Evolutionary conservation across 1,139 yeast genomes (phyloP).

Genomic region (Saccharomycopsis hybrid): DNA sequence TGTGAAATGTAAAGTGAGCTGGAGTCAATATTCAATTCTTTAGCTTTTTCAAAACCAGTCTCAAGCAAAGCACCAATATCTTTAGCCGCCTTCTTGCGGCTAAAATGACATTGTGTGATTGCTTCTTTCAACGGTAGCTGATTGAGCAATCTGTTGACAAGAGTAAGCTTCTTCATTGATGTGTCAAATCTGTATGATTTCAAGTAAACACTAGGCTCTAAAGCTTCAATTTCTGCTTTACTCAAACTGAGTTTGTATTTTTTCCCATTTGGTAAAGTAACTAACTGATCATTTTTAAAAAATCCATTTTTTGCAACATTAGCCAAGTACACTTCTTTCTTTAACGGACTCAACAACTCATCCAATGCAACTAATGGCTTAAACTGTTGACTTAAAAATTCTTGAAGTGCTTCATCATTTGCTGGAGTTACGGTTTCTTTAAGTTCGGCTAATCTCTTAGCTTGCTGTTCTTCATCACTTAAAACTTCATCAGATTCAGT

Average conservation of each 20-base stretch:
- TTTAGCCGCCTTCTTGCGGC: slow-evolving; percentile 70
- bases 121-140: slow-evolving; percentile 71
- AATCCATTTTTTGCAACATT: slow-evolving; percentile 67
- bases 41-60: slow-evolving; percentile 66
- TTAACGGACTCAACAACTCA: slow-evolving; percentile 61
- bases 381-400: slow-evolving; percentile 32
- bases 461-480: slow-evolving; percentile 10
- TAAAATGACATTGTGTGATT: slow-evolving; percentile 88
- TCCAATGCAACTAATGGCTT: slow-evolving; percentile 40
- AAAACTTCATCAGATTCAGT: too few species aligned
- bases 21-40: slow-evolving; percentile 49
- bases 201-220: slow-evolving; percentile 80
- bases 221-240: slow-evolving; percentile 59
- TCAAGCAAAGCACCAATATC: slow-evolving; percentile 74
- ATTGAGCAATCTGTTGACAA: slow-evolving; percentile 65
- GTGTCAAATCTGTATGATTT: slow-evolving; percentile 76
- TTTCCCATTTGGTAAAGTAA: slow-evolving; percentile 39
- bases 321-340: slow-evolving; percentile 53
- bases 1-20: slow-evolving; percentile 67
- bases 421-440: slow-evolving; percentile 12
- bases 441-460: slow-evolving; percentile 3
- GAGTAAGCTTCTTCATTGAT: slow-evolving; percentile 82
- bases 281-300: slow-evolving; percentile 55
- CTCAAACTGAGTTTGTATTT: slow-evolving; percentile 52
- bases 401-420: slow-evolving; percentile 30